A percentile compares a stretch with the other conserved stretches of the same genome.
Evolutionary conservation across 352 stramenopile genomes (phyloP).

Genomic region (Phytophthora sojae): DNA sequence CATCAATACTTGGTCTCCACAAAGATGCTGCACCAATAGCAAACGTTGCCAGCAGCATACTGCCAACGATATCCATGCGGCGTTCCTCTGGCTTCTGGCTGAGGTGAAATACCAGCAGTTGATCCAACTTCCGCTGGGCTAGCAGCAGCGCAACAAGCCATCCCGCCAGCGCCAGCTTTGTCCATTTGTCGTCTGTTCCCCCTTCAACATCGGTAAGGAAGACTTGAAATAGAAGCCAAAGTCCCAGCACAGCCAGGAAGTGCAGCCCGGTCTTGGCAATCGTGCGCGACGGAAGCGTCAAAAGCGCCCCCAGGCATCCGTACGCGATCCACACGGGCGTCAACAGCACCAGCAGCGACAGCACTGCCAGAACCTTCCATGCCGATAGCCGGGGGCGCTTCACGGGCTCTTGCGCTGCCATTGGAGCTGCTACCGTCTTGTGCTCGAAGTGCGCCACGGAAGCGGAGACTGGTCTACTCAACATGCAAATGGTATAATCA

Average conservation of each 20-base stretch:
- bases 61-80: constrained; percentile 27
- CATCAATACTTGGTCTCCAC: constrained; percentile 15
- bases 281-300: constrained; percentile 40
- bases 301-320: constrained; percentile 46
- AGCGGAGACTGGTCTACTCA: too few species aligned
- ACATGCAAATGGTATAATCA: not conserved
- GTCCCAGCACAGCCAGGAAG: constrained; percentile 28
- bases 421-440: not conserved
- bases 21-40: not conserved
- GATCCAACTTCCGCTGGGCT: constrained; percentile 55
- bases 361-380: constrained; percentile 32
- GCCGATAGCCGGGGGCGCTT: constrained; percentile 33
- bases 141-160: constrained; percentile 48
- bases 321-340: constrained; percentile 58
- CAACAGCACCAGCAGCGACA: constrained; percentile 39
- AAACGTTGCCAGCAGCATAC: constrained; percentile 10
- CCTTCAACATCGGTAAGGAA: constrained; percentile 5
- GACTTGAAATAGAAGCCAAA: constrained; percentile 30
- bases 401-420: constrained; percentile 18
- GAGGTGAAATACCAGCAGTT: constrained; percentile 48
- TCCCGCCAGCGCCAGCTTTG: constrained; percentile 13
- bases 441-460: not conserved
- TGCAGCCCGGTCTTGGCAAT: constrained; percentile 34
- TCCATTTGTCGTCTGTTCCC: not conserved
- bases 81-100: constrained; percentile 35